Percentiles rank a stretch among this genome's conserved stretches.
These are phyloP conservation scores for Cokeromyces recurvatus DNA, from an alignment of 371 early-diverging fungal species.

Conservation along the genomic window DNA sequence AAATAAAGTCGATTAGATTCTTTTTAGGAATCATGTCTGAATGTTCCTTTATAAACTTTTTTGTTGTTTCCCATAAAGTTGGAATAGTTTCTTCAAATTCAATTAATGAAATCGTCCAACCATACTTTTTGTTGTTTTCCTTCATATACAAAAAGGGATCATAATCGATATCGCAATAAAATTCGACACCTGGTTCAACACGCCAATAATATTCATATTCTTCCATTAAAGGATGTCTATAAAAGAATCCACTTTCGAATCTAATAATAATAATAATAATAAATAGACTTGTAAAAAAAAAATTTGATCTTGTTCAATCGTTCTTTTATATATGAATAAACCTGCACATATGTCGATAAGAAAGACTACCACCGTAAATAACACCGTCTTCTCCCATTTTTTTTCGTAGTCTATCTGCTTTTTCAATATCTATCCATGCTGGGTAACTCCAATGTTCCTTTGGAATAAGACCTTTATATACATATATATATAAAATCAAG, in stretches of 20 bases:
- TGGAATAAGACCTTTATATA: slow-evolving; percentile 65
- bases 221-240: slow-evolving; percentile 66
- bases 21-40: slow-evolving; percentile 36
- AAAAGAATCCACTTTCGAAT: slow-evolving; percentile 89
- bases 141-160: slow-evolving; percentile 90
- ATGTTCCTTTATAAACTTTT: slow-evolving; percentile 51
- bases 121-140: slow-evolving; percentile 79
- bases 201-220: slow-evolving; percentile 94
- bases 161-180: slow-evolving; percentile 81
- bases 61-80: slow-evolving; percentile 66
- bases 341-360: slow-evolving; percentile 94
- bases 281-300: no score
- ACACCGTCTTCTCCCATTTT: slow-evolving; percentile 60
- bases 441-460: slow-evolving; percentile 82
- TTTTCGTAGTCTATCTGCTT: slow-evolving; percentile 52
- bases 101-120: slow-evolving; percentile 69
- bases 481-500: neutral
- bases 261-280: no score
- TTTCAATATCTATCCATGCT: slow-evolving; percentile 68
- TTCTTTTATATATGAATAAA: slow-evolving; percentile 12
- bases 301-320: no score
- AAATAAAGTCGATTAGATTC: slow-evolving; percentile 31
- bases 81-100: slow-evolving; percentile 82
- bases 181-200: slow-evolving; percentile 89
- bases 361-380: slow-evolving; percentile 80